Percentiles rank a stretch among this genome's conserved stretches.
phyloP scores from a whole-genome alignment of 2,329 filamentous ascomycete species.

The Penicillium vulpinum region DNA sequence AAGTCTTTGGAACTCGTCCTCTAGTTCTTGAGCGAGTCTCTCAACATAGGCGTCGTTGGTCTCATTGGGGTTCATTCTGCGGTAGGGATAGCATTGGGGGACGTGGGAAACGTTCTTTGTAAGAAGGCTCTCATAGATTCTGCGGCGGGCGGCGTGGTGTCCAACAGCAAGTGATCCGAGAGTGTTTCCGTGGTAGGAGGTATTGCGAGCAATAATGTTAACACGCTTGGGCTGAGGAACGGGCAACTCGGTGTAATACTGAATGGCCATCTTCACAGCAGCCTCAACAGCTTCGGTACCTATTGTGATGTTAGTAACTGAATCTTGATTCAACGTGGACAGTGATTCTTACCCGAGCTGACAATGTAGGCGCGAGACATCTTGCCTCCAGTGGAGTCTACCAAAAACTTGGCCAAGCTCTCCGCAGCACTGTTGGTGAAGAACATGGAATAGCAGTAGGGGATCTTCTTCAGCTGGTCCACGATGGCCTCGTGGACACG shows the following conservation, averaged over 20 bases:
- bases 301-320: conserved; percentile 26
- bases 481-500: conserved; percentile 62
- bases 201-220: conserved; percentile 62
- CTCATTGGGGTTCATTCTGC: conserved; percentile 53
- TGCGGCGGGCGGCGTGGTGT: conserved; percentile 60
- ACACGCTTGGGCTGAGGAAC: conserved; percentile 53
- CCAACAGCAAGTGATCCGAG: conserved; percentile 67
- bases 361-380: conserved; percentile 58
- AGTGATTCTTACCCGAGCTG: conserved; percentile 51
- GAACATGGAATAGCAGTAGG: conserved; percentile 58
- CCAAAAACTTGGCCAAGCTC: conserved; percentile 50
- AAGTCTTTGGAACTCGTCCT: conserved; percentile 61
- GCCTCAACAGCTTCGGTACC: conserved; percentile 68
- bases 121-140: conserved; percentile 60
- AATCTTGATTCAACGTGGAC: not conserved
- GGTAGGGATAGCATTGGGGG: conserved; percentile 65
- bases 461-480: conserved; percentile 57
- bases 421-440: conserved; percentile 56
- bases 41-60: conserved; percentile 57
- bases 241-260: conserved; percentile 61
- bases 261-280: conserved; percentile 63
- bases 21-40: conserved; percentile 62
- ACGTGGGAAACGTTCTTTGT: conserved; percentile 58
- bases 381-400: conserved; percentile 51
- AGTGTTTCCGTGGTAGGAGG: conserved; percentile 69